Base-by-base conservation (phyloP, 139 green algal species). In the Micractinium conductrix region DNA sequence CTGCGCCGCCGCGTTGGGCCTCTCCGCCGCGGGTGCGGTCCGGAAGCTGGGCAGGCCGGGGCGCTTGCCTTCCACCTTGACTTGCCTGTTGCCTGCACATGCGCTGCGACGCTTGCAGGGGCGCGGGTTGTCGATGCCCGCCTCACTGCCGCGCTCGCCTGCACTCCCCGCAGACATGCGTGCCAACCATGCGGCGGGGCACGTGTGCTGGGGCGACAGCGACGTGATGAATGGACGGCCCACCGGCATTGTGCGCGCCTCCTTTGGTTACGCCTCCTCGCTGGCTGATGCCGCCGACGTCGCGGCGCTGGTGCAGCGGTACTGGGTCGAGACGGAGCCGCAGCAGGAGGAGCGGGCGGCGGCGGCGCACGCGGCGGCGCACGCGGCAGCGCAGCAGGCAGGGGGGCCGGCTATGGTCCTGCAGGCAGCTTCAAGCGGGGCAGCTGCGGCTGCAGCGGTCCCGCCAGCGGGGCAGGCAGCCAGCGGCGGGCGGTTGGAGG, bases 121-220 rank as follows among this genome's bases (percentile, higher is more conserved):
- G 48, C 48, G 48, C 48, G 12, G 16, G 48, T 58, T 16, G 12
- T 24, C 48, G 12, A 58, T 24, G 12, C 16, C 48, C 12, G 48
- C 48, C 10, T 58, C 12, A 58, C 48, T 16, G 12, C 48, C 48
- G 10, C 48, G 12, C 48, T 58, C 16, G 48, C 40, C n/a, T 30
- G 5, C 65, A 35, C 26, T 38, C 65, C 28, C 65, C 65, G 38
- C 81, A 86, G 86, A 96, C 4, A 44, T 95, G 73, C 79, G 79
- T 33, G 55, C 40, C 10, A 92, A 97, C 85, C 92, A 83, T 85
- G 88, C 87, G 63, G 90, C 85, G 22, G 96, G 96, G 9, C 92
- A 96, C 74, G 91, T 96, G 58, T 99, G 96, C 84, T 95, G 95
- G 91, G 96, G 97, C 69, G 93, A 95, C 69, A 71, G 83, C 0